Evolutionary conservation across 495 filamentous ascomycete genomes (phyloP).

Genomic region (Xylaria scruposa): DNA sequence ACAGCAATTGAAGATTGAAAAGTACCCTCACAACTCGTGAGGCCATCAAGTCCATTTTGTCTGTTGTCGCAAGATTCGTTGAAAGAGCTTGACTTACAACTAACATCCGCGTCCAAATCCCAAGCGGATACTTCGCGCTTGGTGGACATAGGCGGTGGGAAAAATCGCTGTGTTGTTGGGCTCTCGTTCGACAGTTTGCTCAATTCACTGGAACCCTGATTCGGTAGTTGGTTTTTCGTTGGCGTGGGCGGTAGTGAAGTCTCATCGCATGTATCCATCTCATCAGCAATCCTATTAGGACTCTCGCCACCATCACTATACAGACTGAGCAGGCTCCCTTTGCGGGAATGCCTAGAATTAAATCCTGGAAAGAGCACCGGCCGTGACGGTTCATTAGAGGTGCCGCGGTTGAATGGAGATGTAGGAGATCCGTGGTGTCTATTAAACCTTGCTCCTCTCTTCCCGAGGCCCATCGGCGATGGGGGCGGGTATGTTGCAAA

Average conservation of each 20-base stretch:
- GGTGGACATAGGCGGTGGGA: slow-evolving; percentile 37
- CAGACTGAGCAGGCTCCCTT: slow-evolving; percentile 77
- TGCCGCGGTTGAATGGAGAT: slow-evolving; percentile 61
- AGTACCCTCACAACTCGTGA: slow-evolving; percentile 1
- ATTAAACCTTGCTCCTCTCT: slow-evolving; percentile 51
- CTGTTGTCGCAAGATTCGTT: slow-evolving; percentile 29
- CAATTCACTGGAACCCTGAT: slow-evolving; percentile 29
- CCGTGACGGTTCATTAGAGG: slow-evolving; percentile 37
- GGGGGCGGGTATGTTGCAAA: slow-evolving; percentile 67
- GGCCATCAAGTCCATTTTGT: slow-evolving; percentile 10
- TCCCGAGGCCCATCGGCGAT: slow-evolving; percentile 55
- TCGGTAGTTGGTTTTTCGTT: slow-evolving; percentile 66
- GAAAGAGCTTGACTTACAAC: slow-evolving; percentile 52
- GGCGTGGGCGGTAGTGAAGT: slow-evolving; percentile 92
- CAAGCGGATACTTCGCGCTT: slow-evolving; percentile 30
- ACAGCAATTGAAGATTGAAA: slow-evolving; percentile 33
- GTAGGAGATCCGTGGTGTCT: slow-evolving; percentile 50
- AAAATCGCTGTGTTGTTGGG: slow-evolving; percentile 39
- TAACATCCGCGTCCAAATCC: slow-evolving; percentile 34
- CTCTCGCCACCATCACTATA: slow-evolving; percentile 71
- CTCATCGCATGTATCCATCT: slow-evolving; percentile 54
- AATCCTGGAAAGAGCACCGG: slow-evolving; percentile 48
- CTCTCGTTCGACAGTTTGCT: slow-evolving; percentile 41
- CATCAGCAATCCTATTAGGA: slow-evolving; percentile 62
- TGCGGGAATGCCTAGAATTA: slow-evolving; percentile 57